phyloP scores from a whole-genome alignment of 805 yeast species.

The Isabelozyma pseudorhagii region DNA sequence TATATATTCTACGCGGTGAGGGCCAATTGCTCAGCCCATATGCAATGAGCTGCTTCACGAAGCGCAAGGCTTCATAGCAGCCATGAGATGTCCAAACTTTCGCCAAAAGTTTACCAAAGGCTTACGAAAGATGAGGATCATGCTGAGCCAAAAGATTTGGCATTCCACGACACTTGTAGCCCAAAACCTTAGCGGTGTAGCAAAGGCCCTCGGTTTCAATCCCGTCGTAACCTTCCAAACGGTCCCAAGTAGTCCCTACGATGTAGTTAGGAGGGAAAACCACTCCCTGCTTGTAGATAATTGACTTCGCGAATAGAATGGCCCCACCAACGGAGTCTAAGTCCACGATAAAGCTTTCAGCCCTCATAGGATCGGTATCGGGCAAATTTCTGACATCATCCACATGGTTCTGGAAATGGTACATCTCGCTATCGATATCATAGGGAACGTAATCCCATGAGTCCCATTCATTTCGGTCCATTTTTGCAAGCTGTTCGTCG shows the following conservation, averaged over 20 bases:
- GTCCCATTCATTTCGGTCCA: conserved; percentile 29
- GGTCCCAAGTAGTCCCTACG: conserved; percentile 46
- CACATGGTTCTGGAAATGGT: conserved; percentile 22
- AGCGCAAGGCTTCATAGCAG: no score
- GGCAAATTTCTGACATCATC: conserved; percentile 6
- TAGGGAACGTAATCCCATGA: conserved; percentile 31
- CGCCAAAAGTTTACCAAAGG: no score
- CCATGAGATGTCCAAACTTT: no score
- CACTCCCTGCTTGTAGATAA: conserved; percentile 44
- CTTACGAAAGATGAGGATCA: conserved; percentile 2
- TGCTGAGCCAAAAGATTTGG: conserved; percentile 46
- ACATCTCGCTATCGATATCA: conserved; percentile 24
- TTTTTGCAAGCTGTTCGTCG: conserved; percentile 18
- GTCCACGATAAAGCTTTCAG: conserved; percentile 11
- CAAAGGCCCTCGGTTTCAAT: conserved; percentile 55
- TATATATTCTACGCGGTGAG: no score
- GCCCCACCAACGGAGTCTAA: conserved; percentile 56
- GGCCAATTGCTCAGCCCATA: no score
- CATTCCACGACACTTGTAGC: conserved; percentile 48
- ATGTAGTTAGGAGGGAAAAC: conserved; percentile 44
- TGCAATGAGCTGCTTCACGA: no score
- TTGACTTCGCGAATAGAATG: conserved; percentile 40
- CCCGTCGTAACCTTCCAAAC: conserved; percentile 51
- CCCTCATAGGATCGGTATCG: conserved; percentile 4
- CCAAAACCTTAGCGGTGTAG: conserved; percentile 42